phyloP scores from a whole-genome alignment of 1,284 basidiomycete species.

The Ustilago nuda region DNA sequence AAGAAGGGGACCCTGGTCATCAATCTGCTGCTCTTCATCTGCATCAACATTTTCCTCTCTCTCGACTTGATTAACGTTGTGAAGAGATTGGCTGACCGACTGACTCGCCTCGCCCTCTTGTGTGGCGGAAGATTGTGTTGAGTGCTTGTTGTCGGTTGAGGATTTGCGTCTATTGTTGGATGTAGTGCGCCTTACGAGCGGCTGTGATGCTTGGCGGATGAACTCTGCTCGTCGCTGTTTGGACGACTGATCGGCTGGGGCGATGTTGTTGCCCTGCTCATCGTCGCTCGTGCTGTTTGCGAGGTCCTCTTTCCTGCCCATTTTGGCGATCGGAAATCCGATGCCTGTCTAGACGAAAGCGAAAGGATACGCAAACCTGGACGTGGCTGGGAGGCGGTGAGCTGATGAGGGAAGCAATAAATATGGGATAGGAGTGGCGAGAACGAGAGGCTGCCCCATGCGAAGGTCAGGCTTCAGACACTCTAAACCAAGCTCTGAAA shows the following conservation, averaged over 20 bases:
- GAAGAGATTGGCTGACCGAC: constrained; percentile 21
- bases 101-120: constrained; percentile 11
- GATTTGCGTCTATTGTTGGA: constrained; percentile 29
- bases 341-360: not conserved
- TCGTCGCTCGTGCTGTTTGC: constrained; percentile 29
- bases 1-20: constrained; percentile 33
- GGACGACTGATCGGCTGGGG: constrained; percentile 19
- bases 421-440: too few species aligned
- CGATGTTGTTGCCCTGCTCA: constrained; percentile 10
- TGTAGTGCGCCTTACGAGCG: constrained; percentile 27
- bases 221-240: constrained; percentile 44
- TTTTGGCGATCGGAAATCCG: not conserved
- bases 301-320: constrained; percentile 18
- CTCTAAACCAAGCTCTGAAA: not conserved
- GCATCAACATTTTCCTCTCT: constrained; percentile 21
- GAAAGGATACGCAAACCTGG: not conserved
- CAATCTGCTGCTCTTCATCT: constrained; percentile 19
- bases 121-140: constrained; percentile 19
- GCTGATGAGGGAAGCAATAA: too few species aligned
- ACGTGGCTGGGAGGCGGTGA: too few species aligned
- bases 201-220: constrained; percentile 47
- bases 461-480: too few species aligned
- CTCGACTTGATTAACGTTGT: constrained; percentile 30
- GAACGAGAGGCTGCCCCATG: too few species aligned
- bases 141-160: constrained; percentile 21